Evolutionary conservation across 1,139 yeast genomes (phyloP).

Genomic region (Blastobotrys malaysiensis): DNA sequence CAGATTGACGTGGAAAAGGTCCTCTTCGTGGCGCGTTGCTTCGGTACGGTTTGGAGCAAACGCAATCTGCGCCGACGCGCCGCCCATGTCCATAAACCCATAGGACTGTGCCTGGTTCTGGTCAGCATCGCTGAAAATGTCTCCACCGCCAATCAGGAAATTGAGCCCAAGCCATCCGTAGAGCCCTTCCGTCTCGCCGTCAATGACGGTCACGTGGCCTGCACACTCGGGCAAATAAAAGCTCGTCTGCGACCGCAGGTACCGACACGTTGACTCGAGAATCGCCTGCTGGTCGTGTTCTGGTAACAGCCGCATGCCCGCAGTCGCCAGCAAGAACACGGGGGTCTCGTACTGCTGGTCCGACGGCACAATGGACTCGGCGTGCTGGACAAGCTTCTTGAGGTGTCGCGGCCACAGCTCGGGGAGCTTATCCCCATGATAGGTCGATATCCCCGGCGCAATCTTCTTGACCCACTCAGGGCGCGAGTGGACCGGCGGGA

Average conservation of each 20-base stretch:
- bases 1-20: conserved; percentile 47
- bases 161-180: conserved; percentile 78
- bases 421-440: conserved; percentile 35
- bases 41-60: conserved; percentile 62
- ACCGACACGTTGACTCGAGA: conserved; percentile 47
- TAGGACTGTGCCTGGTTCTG: conserved; percentile 50
- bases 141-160: conserved; percentile 47
- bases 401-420: conserved; percentile 59
- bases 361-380: conserved; percentile 56
- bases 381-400: conserved; percentile 47
- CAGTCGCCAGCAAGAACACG: conserved; percentile 73
- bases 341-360: conserved; percentile 67
- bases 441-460: conserved; percentile 64
- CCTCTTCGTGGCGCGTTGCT: conserved; percentile 48
- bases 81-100: conserved; percentile 79
- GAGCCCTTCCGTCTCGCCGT: conserved; percentile 74
- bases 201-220: conserved; percentile 58
- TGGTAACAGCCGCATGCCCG: conserved; percentile 69
- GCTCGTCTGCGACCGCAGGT: conserved; percentile 45
- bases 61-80: conserved; percentile 76
- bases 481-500: not conserved
- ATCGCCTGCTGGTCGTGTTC: conserved; percentile 52
- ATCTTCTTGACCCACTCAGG: conserved; percentile 38
- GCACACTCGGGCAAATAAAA: conserved; percentile 49
- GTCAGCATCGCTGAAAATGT: conserved; percentile 24